Conservation (phyloP, 2,329 filamentous ascomycete genomes). For the Zelopaecilomyces penicillatus region DNA sequence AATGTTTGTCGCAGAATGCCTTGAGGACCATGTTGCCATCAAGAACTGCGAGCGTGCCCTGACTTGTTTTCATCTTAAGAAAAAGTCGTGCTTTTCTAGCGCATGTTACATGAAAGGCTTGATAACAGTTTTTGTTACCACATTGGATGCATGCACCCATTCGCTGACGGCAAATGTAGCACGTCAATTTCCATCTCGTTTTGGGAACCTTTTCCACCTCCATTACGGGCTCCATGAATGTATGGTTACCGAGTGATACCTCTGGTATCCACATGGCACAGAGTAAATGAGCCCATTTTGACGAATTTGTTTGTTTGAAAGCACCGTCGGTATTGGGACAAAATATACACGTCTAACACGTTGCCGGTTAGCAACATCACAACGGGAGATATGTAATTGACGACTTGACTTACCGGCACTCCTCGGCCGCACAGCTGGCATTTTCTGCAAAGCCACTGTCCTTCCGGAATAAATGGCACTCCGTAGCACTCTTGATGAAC, state of each 20-base stretch:
- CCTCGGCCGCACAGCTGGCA: conserved; percentile 92
- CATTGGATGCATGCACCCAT: conserved; percentile 99
- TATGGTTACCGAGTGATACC: conserved; percentile 88
- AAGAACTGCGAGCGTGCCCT: conserved; percentile 67
- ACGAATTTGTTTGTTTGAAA: conserved; percentile 95
- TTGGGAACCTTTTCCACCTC: conserved; percentile 97
- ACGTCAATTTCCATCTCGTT: conserved; percentile 84
- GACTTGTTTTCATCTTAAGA: conserved; percentile 91
- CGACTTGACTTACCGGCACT: conserved; percentile 55
- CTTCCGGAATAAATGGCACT: conserved; percentile 96
- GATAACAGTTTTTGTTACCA: conserved; percentile 93
- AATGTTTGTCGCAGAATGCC: conserved; percentile 93
- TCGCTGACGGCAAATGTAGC: conserved; percentile 93
- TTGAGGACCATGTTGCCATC: conserved; percentile 77
- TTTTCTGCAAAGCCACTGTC: conserved; percentile 95
- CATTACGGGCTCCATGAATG: conserved; percentile 97
- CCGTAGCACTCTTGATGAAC: conserved; percentile 99
- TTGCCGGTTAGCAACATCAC: conserved; percentile 12
- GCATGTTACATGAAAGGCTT: conserved; percentile 95
- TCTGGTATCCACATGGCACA: conserved; percentile 99
- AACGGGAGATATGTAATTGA: background rate
- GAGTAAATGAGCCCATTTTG: conserved; percentile 92
- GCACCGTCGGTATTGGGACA: conserved; percentile 96
- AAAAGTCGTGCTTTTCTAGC: conserved; percentile 80
- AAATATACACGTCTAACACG: conserved; percentile 77